Evolutionary conservation across 352 stramenopile genomes (phyloP).

Genomic region (Phytophthora kernoviae): DNA sequence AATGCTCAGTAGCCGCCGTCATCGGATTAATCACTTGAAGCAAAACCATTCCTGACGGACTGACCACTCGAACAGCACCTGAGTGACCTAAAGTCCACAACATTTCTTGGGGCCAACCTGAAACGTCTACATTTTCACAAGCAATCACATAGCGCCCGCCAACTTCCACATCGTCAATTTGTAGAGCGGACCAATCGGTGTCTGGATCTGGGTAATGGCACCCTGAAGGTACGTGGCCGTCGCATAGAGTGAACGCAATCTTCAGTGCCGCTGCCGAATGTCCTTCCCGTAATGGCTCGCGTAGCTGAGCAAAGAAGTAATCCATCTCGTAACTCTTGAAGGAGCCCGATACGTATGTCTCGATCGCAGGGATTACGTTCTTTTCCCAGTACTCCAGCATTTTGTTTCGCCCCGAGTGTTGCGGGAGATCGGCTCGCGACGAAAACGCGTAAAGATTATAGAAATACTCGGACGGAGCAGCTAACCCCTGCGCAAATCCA

Average conservation of each 20-base stretch:
- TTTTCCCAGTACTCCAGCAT: conserved; percentile 87
- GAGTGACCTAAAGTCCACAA: conserved; percentile 71
- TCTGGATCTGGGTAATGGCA: conserved; percentile 82
- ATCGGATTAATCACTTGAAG: conserved; percentile 65
- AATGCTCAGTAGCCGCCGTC: conserved; percentile 57
- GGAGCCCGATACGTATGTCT: conserved; percentile 79
- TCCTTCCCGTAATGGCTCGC: conserved; percentile 75
- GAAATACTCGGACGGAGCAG: conserved; percentile 49
- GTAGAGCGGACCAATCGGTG: conserved; percentile 75
- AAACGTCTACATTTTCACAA: conserved; percentile 35
- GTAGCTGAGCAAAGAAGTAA: conserved; percentile 85
- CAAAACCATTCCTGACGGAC: conserved; percentile 60
- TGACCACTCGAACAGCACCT: conserved; percentile 52
- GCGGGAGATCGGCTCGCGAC: conserved; percentile 58
- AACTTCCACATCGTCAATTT: conserved; percentile 80
- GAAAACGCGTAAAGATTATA: conserved; percentile 81
- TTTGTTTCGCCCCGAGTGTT: conserved; percentile 80
- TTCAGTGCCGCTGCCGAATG: conserved; percentile 77
- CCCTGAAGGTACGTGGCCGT: conserved; percentile 77
- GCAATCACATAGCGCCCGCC: conserved; percentile 60
- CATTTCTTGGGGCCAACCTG: conserved; percentile 55
- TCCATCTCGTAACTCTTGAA: conserved; percentile 91
- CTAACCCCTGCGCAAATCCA: neutral
- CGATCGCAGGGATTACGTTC: conserved; percentile 83
- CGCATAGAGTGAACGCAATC: conserved; percentile 81